These are phyloP conservation scores for Cucumis hystrix DNA, from an alignment of 306 rosid species.

Conservation along the genomic window DNA sequence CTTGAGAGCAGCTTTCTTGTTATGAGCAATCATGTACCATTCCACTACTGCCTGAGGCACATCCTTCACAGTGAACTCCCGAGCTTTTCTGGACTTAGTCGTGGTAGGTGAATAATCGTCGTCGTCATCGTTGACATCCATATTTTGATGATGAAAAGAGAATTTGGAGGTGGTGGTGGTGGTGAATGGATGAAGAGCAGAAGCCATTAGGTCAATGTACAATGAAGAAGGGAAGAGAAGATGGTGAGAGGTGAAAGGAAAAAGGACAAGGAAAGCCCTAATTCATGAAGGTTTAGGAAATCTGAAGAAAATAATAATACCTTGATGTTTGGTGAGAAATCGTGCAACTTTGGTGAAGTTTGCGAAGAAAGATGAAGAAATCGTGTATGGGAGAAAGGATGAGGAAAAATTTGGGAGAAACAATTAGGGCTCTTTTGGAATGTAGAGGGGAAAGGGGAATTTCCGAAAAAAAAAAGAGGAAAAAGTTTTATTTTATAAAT, in stretches of 20 bases:
- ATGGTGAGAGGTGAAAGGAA: not conserved
- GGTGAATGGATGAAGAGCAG: too few relatives aligned
- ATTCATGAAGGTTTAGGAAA: too few relatives aligned
- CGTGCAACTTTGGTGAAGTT: too few relatives aligned
- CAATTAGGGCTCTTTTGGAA: too few relatives aligned
- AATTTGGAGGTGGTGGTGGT: too few relatives aligned
- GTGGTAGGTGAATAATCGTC: not conserved
- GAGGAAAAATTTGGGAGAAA: too few relatives aligned
- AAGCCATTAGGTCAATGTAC: not conserved
- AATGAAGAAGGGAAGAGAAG: not conserved
- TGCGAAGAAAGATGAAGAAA: too few relatives aligned
- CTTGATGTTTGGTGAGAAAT: not conserved
- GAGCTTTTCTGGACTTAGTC: not conserved
- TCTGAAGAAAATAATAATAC: not conserved
- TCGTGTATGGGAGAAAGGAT: too few relatives aligned
- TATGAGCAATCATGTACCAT: constrained; percentile 15
- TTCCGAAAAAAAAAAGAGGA: too few relatives aligned
- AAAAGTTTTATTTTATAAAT: too few relatives aligned
- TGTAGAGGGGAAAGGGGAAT: too few relatives aligned
- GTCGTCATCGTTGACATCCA: not conserved
- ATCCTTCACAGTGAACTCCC: not conserved
- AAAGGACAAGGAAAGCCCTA: not conserved
- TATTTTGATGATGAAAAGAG: not conserved
- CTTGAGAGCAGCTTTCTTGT: not conserved
- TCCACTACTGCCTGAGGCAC: constrained; percentile 35